These are phyloP conservation scores for Apophysomyces trapeziformis DNA, from an alignment of 371 early-diverging fungal genomes.

Conservation along the genomic window DNA sequence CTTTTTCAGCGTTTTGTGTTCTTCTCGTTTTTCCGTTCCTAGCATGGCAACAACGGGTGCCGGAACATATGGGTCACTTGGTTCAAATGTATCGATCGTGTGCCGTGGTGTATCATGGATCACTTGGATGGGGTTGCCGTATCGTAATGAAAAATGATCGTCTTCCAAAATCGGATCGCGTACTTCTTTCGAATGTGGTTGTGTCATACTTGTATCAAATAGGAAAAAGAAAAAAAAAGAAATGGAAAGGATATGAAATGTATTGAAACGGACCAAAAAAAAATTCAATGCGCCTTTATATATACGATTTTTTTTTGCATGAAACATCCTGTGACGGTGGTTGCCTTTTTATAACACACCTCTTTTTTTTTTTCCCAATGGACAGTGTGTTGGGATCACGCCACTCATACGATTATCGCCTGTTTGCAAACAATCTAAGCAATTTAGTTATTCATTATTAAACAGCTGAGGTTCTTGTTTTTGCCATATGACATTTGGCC, in stretches of 20 bases:
- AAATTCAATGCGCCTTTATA: neutral
- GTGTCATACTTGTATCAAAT: neutral
- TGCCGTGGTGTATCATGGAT: constrained; percentile 37
- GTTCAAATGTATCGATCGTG: constrained; percentile 28
- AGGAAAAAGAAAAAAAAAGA: neutral
- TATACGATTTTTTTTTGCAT: neutral
- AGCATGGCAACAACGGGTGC: constrained; percentile 17
- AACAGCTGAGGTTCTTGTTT: no score
- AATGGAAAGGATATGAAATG: neutral
- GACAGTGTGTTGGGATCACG: no score
- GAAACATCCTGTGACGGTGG: constrained; percentile 14
- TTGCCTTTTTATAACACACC: no score
- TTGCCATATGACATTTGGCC: no score
- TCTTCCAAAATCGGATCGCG: constrained; percentile 48
- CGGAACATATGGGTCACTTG: constrained; percentile 30
- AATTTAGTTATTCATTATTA: no score
- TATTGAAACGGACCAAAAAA: neutral
- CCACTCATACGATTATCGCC: no score
- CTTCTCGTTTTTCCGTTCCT: constrained; percentile 10
- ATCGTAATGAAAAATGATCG: constrained; percentile 40
- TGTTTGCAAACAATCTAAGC: no score
- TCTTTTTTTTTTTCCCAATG: no score
- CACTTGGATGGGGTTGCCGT: constrained; percentile 44
- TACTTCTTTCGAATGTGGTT: constrained; percentile 16
- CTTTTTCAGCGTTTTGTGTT: constrained; percentile 15